Base-by-base conservation (phyloP, 345 rosid genomes). In the Arabidopsis arenosa region DNA sequence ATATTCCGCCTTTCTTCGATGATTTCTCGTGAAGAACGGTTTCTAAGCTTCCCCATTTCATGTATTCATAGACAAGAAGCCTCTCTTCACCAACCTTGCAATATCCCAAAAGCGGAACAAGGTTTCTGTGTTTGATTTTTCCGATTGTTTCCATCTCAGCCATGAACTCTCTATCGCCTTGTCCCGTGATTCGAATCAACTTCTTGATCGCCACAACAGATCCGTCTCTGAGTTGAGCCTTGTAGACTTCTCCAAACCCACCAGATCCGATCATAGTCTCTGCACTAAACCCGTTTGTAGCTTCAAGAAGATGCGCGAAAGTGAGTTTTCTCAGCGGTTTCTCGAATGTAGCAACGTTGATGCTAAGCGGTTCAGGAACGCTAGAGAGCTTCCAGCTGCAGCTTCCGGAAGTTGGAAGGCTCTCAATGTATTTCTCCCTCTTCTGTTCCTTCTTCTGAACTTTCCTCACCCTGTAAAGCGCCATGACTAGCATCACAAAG, bases 71-170 rank as follows among this genome's bases (percentile, higher is more conserved):
- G 21, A 94, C 98, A 68, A 94, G 98, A 61, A 94, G 93, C 79
- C 98, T 86, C 84, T 94, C 98, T 60, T 94, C 98, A 14, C 98
- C 98, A 28, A 94, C 75, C 83, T 92, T 94, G 80, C 98, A 94
- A 73, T 92, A 95, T 13, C 99, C 99, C 23, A 95, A 77, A 66
- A 95, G 80, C 14, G 97, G 97, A 54, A 95, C 99, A 12, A 95
- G 87, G 84, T 95, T 95, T 63, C 97, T 82, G 79, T 95, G 97
- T 84, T 92, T 94, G 81, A 94, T 94, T 80, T 94, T 94, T 13
- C 99, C 99, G 14, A 94, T 92, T 13, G 99, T 95, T 73, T 92
- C 99, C 99, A 92, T 95, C 82, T 95, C 99, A 4, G 99, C 99
- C 96, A 89, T 88, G 83, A 95, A 95, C 74, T 95, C 99, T 63